phyloP scores from a whole-genome alignment of 805 yeast genomes.

The Starmerella davenportii region DNA sequence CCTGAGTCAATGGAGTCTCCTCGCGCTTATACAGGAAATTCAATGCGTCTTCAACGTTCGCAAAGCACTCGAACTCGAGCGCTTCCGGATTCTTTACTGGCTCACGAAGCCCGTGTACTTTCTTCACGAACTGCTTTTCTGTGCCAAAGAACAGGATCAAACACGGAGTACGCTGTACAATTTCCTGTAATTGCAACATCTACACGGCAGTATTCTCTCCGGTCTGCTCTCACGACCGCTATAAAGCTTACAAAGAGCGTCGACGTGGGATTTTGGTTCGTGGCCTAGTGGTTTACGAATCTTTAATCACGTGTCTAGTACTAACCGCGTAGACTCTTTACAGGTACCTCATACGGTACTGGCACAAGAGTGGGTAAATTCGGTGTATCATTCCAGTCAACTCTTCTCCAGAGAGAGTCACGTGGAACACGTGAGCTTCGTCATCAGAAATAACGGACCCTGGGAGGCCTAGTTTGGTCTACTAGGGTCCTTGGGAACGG shows the following conservation, averaged over 20 bases:
- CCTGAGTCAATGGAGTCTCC: neutral
- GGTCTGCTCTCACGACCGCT: too few relatives aligned
- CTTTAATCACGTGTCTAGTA: conserved; percentile 10
- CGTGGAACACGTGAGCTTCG: conserved; percentile 20
- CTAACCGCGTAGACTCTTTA: conserved; percentile 20
- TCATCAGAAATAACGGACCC: conserved; percentile 19
- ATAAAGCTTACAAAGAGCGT: neutral
- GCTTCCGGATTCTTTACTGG: conserved; percentile 6
- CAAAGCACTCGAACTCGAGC: conserved; percentile 9
- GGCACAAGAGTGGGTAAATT: conserved; percentile 21
- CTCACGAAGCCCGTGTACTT: neutral
- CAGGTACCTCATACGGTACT: conserved; percentile 3
- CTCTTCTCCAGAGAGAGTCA: conserved; percentile 18
- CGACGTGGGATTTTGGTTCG: neutral
- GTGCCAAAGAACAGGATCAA: conserved; percentile 9
- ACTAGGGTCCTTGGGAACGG: conserved; percentile 18
- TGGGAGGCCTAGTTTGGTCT: neutral
- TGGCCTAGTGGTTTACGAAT: conserved; percentile 13
- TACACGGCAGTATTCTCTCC: too few relatives aligned
- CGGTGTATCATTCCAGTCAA: conserved; percentile 18
- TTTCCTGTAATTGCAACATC: conserved; percentile 5
- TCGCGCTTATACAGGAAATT: conserved; percentile 1
- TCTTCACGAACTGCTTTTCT: conserved; percentile 7
- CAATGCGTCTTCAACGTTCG: neutral
- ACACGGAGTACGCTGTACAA: conserved; percentile 3